A percentile compares a stretch with the other conserved stretches of the same genome.
phyloP scores from a whole-genome alignment of 2,329 filamentous ascomycete species.

The Ilyonectria sp. region DNA sequence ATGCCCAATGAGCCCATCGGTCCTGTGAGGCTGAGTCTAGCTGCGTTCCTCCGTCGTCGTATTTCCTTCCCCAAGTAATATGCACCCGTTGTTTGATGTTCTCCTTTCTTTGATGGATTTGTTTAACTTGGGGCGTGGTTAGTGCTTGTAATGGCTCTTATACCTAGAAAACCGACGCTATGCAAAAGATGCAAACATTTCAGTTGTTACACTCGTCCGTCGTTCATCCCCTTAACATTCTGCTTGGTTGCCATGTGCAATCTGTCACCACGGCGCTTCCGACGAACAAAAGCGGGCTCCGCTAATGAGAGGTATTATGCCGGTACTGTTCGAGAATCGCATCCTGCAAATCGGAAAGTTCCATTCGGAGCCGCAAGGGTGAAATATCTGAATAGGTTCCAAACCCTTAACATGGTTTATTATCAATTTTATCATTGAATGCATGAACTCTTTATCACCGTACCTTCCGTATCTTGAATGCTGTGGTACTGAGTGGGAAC shows the following conservation, averaged over 20 bases:
- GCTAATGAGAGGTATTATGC: background rate
- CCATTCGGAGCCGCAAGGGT: background rate
- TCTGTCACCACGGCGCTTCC: background rate
- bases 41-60: background rate
- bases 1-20: background rate
- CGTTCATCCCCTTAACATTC: background rate
- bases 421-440: background rate
- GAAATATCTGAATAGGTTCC: background rate
- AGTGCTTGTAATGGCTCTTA: too few species aligned
- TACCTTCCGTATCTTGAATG: background rate
- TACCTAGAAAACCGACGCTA: too few species aligned
- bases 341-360: background rate
- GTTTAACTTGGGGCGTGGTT: too few species aligned
- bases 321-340: background rate
- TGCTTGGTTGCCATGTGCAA: background rate
- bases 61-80: background rate
- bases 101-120: too few species aligned
- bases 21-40: background rate
- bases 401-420: background rate
- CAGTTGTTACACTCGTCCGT: too few species aligned
- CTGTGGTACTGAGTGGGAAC: slow-evolving; percentile 3
- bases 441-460: background rate
- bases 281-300: background rate
- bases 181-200: too few species aligned
- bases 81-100: too few species aligned